Conservation (phyloP, 768 basidiomycete genomes). For the Mycena polygramma region DNA sequence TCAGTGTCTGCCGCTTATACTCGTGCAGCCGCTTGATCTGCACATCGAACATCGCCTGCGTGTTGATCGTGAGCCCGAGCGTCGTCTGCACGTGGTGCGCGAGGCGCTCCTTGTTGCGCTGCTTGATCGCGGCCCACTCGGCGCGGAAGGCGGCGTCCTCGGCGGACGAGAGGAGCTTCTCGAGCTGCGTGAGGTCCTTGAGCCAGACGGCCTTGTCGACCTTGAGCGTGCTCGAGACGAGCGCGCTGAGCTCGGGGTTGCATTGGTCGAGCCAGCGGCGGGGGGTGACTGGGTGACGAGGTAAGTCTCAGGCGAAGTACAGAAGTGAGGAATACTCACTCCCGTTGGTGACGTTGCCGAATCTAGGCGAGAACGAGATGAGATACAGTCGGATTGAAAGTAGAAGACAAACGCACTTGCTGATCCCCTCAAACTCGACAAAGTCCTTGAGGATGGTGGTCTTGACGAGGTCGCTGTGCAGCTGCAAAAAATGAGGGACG, state of each 20-base stretch:
- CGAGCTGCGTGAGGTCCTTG: slow-evolving; percentile 83
- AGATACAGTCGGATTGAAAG: neutral
- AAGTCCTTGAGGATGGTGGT: slow-evolving; percentile 92
- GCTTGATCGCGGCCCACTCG: slow-evolving; percentile 89
- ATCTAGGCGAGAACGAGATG: slow-evolving; percentile 53
- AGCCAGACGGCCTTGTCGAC: slow-evolving; percentile 85
- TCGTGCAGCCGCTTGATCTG: slow-evolving; percentile 96
- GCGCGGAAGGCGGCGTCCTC: slow-evolving; percentile 83
- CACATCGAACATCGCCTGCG: slow-evolving; percentile 89
- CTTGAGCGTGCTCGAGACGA: slow-evolving; percentile 88
- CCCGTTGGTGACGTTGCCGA: slow-evolving; percentile 94
- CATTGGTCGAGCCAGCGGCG: slow-evolving; percentile 96
- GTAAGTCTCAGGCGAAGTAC: too few relatives aligned
- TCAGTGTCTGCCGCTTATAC: slow-evolving; percentile 96
- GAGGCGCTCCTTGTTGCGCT: slow-evolving; percentile 90
- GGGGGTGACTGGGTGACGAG: slow-evolving; percentile 94
- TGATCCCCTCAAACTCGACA: slow-evolving; percentile 90
- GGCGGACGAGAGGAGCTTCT: slow-evolving; percentile 78
- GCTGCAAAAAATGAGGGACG: too few relatives aligned
- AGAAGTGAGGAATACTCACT: slow-evolving; percentile 69
- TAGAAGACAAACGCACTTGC: slow-evolving; percentile 67
- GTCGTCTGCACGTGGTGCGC: slow-evolving; percentile 81
- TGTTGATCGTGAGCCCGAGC: slow-evolving; percentile 79
- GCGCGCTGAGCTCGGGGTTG: slow-evolving; percentile 88
- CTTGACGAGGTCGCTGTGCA: slow-evolving; percentile 91